A percentile compares a stretch with the other conserved stretches of the same genome.
phyloP scores from a whole-genome alignment of 495 filamentous ascomycete genomes.

The Extremus antarcticus region DNA sequence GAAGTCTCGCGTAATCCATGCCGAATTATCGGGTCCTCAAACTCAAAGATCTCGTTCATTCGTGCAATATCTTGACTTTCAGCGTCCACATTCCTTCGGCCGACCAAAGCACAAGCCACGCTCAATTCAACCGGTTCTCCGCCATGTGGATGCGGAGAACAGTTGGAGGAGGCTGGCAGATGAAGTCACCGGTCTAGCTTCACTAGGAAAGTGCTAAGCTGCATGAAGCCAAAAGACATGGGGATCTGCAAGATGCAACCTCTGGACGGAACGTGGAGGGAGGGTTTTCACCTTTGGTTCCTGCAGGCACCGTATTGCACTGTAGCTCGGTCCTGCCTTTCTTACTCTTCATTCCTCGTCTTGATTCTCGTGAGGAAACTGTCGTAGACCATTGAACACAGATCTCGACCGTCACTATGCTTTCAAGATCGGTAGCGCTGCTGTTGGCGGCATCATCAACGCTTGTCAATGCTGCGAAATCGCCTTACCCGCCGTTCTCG shows the following conservation, averaged over 20 bases:
- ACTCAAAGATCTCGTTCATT: too few species aligned
- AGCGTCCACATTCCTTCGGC: not conserved
- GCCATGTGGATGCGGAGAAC: not conserved
- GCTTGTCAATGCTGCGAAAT: slow-evolving; percentile 5
- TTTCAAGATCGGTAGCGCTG: slow-evolving; percentile 4
- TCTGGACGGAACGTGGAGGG: not conserved
- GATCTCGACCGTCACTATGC: slow-evolving; percentile 2
- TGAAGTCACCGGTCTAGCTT: not conserved
- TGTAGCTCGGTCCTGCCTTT: not conserved
- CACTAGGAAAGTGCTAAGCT: not conserved
- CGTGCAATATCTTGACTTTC: not conserved
- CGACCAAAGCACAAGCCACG: not conserved
- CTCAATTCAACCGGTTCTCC: not conserved
- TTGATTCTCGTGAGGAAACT: not conserved
- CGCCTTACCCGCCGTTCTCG: slow-evolving; percentile 16
- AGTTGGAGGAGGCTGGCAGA: not conserved
- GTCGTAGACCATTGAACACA: not conserved
- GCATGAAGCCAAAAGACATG: not conserved
- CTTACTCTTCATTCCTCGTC: not conserved
- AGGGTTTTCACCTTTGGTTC: not conserved
- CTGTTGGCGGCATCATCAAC: slow-evolving; percentile 11
- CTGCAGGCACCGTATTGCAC: not conserved
- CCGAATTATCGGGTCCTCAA: not conserved
- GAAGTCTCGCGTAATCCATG: too few species aligned
- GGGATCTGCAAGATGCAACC: not conserved